A percentile compares a stretch with the other conserved stretches of the same genome.
Evolutionary conservation across 108 stramenopile genomes (phyloP).

Genomic region (Nitzschia inconspicua): DNA sequence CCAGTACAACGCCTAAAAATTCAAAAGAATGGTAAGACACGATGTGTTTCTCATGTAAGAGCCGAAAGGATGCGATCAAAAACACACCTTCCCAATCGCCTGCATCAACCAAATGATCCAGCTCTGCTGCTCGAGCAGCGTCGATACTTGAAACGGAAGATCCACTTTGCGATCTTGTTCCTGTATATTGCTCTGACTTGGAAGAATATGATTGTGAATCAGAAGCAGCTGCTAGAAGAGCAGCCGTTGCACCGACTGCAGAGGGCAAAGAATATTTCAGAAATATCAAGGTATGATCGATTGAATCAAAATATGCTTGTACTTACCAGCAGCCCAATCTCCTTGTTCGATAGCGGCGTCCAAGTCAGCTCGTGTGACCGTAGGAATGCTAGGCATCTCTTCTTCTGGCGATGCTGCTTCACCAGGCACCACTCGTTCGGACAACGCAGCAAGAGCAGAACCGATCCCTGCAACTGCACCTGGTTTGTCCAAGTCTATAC

Average conservation of each 20-base stretch:
- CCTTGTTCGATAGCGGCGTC: conserved; percentile 78
- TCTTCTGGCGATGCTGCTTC: too few species aligned
- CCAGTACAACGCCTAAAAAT: conserved; percentile 44
- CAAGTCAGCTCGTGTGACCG: conserved; percentile 45
- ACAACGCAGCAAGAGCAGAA: too few species aligned
- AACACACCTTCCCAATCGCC: conserved; percentile 91
- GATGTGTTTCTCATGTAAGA: too few species aligned
- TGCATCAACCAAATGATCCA: conserved; percentile 84
- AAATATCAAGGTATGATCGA: too few species aligned
- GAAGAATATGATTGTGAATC: conserved; percentile 66
- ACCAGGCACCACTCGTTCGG: too few species aligned
- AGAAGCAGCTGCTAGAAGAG: conserved; percentile 69
- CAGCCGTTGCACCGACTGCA: conserved; percentile 86
- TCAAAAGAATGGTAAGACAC: too few species aligned
- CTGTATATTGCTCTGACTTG: conserved; percentile 26
- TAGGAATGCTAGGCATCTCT: conserved; percentile 1
- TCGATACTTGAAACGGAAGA: conserved; percentile 31
- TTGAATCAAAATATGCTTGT: too few species aligned
- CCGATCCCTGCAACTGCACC: conserved; percentile 2
- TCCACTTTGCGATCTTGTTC: conserved; percentile 12
- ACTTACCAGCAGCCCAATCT: conserved; percentile 87
- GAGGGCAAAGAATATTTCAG: too few species aligned
- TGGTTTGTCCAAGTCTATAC: conserved; percentile 11
- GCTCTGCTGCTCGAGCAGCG: conserved; percentile 68
- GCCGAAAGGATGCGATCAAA: too few species aligned